Evolutionary conservation across 78 protist genomes (phyloP).

Genomic region (Speleostelium caveatum): DNA sequence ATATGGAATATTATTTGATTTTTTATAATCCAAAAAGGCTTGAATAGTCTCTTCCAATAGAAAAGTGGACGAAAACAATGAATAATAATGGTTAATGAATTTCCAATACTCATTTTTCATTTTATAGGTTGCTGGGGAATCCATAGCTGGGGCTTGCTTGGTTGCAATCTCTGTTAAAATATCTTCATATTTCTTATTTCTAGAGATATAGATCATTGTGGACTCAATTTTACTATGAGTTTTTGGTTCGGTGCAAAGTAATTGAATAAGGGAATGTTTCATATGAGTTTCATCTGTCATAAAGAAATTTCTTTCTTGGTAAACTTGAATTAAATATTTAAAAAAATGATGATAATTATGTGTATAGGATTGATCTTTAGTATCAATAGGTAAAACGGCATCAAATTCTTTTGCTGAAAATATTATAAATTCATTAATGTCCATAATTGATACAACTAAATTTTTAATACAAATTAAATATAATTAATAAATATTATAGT

Average conservation of each 20-base stretch:
- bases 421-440: conserved; percentile 35
- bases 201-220: conserved; percentile 18
- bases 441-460: conserved; percentile 21
- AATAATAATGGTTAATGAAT: conserved; percentile 42
- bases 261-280: conserved; percentile 27
- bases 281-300: background rate
- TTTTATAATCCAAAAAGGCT: conserved; percentile 36
- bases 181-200: conserved; percentile 13
- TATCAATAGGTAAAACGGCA: conserved; percentile 7
- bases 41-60: conserved; percentile 34
- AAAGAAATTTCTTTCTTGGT: conserved; percentile 39
- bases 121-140: conserved; percentile 45
- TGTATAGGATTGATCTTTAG: background rate
- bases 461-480: too few species aligned
- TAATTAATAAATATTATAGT: background rate
- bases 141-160: conserved; percentile 14
- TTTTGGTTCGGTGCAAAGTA: conserved; percentile 19
- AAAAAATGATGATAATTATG: conserved; percentile 51
- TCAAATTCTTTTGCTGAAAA: conserved; percentile 64
- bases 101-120: conserved; percentile 62
- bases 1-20: background rate
- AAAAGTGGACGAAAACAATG: conserved; percentile 7
- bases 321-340: conserved; percentile 22
- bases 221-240: conserved; percentile 63
- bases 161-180: conserved; percentile 10